Evolutionary conservation across 441 rosid genomes (phyloP).

Genomic region (Syzygium malaccense): DNA sequence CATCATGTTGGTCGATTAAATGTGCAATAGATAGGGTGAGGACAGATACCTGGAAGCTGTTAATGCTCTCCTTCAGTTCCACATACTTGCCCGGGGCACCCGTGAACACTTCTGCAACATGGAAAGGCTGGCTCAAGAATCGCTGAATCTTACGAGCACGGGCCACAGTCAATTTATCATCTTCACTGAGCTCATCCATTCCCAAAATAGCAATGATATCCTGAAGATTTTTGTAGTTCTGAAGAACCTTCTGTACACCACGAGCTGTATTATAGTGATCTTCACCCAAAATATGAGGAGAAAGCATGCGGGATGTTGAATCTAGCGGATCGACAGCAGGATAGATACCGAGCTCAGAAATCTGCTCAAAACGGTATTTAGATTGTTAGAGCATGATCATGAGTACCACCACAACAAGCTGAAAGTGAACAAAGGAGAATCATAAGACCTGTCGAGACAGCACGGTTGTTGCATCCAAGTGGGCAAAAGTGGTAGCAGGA

Average conservation of each 20-base stretch:
- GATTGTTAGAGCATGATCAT: background rate
- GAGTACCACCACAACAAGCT: background rate
- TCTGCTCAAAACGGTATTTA: conserved; percentile 23
- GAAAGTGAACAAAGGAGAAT: background rate
- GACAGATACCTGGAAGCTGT: conserved; percentile 76
- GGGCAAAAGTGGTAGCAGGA: conserved; percentile 98
- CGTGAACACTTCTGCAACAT: conserved; percentile 94
- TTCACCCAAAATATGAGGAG: conserved; percentile 93
- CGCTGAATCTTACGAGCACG: conserved; percentile 95
- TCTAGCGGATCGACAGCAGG: conserved; percentile 98
- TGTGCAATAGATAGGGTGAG: background rate
- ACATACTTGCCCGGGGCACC: conserved; percentile 98
- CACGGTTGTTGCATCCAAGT: conserved; percentile 99
- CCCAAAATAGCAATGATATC: conserved; percentile 98
- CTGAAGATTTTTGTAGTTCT: conserved; percentile 93
- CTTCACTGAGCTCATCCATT: conserved; percentile 99
- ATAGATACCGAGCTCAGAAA: conserved; percentile 95
- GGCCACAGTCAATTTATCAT: conserved; percentile 90
- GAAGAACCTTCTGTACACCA: conserved; percentile 95
- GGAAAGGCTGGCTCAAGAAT: conserved; percentile 99
- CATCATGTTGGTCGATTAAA: background rate
- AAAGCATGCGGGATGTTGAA: conserved; percentile 97
- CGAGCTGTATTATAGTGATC: conserved; percentile 96
- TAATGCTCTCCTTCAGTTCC: conserved; percentile 79
- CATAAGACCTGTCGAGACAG: conserved; percentile 79